Evolutionary conservation across 352 stramenopile species (phyloP).

Genomic region (Pythium apleroticum): DNA sequence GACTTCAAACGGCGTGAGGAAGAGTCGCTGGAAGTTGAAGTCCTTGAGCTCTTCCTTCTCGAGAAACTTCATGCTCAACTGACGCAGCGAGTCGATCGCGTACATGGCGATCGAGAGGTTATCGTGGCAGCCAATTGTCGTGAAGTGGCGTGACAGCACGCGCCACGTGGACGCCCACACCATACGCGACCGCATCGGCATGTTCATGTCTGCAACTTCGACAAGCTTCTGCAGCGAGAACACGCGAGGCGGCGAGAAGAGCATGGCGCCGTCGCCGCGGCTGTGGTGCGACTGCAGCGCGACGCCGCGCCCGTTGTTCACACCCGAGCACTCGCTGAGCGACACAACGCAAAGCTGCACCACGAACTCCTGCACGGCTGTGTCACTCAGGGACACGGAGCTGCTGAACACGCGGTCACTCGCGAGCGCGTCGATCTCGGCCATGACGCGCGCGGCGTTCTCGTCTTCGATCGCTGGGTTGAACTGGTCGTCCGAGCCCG

Average conservation of each 20-base stretch:
- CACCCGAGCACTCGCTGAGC: conserved; percentile 84
- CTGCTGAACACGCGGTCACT: conserved; percentile 93
- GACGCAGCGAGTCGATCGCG: conserved; percentile 98
- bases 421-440: conserved; percentile 81
- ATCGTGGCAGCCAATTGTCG: conserved; percentile 94
- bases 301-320: conserved; percentile 41
- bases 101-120: conserved; percentile 98
- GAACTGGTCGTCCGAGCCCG: conserved; percentile 48
- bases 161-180: conserved; percentile 99
- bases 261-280: conserved; percentile 27
- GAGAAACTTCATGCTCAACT: conserved; percentile 99
- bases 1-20: conserved; percentile 97
- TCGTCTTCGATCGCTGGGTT: conserved; percentile 80
- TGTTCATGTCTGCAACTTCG: conserved; percentile 99
- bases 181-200: conserved; percentile 94
- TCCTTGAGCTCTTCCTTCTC: conserved; percentile 97
- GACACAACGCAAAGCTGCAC: conserved; percentile 89
- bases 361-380: conserved; percentile 89
- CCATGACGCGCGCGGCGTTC: conserved; percentile 80
- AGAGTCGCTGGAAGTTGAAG: conserved; percentile 99
- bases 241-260: conserved; percentile 87
- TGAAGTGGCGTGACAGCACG: conserved; percentile 97
- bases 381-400: conserved; percentile 75
- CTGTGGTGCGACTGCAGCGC: conserved; percentile 23
- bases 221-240: conserved; percentile 99